Conservation (phyloP, 2,329 filamentous ascomycete species). For the Monascus ruber region DNA sequence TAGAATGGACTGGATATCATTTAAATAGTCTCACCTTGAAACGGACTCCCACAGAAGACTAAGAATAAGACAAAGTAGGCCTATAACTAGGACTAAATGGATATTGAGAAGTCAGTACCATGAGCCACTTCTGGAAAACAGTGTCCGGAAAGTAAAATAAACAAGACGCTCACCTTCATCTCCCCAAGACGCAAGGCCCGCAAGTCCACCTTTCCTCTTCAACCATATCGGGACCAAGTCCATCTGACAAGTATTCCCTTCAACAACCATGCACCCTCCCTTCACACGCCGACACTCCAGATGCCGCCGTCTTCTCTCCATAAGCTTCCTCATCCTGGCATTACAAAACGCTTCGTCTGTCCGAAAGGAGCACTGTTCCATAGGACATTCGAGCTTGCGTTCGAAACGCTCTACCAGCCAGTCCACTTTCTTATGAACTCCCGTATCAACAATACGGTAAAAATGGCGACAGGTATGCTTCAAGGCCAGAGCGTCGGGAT, state of each 20-base stretch:
- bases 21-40: neutral
- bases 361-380: constrained; percentile 33
- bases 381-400: constrained; percentile 55
- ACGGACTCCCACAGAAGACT: constrained; percentile 7
- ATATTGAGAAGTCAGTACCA: neutral
- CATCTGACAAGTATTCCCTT: constrained; percentile 22
- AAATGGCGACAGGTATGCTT: constrained; percentile 57
- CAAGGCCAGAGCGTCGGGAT: constrained; percentile 59
- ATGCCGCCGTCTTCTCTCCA: constrained; percentile 30
- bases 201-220: constrained; percentile 8
- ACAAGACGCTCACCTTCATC: constrained; percentile 18
- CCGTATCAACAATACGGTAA: constrained; percentile 54
- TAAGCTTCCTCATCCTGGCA: constrained; percentile 28
- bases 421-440: constrained; percentile 52
- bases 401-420: constrained; percentile 57
- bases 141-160: neutral
- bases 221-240: constrained; percentile 20
- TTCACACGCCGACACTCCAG: constrained; percentile 22
- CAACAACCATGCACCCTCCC: constrained; percentile 28
- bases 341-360: constrained; percentile 34
- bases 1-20: too few species aligned
- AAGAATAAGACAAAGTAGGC: constrained; percentile 6
- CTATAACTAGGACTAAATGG: constrained; percentile 7
- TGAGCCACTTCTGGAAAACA: neutral
- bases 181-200: constrained; percentile 6